Percentiles rank a stretch among this genome's conserved stretches.
phyloP scores from a whole-genome alignment of 2,329 filamentous ascomycete species.

The Exserohilum rostratum region DNA sequence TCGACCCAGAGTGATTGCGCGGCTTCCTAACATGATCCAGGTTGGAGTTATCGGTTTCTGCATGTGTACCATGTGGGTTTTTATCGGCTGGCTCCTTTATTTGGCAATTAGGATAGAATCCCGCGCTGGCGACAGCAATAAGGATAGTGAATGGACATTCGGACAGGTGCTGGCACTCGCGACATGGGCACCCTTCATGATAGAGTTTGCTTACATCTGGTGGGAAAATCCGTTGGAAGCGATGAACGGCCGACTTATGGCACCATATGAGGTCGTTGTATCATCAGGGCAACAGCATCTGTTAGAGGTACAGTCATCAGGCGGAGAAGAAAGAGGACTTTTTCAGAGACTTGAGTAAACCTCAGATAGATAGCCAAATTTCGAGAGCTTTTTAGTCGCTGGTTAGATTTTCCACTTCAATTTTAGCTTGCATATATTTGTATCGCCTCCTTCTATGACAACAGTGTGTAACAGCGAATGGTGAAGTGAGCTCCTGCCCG shows the following conservation, averaged over 20 bases:
- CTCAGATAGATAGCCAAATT: not conserved
- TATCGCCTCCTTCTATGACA: too few relatives aligned
- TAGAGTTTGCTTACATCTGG: not conserved
- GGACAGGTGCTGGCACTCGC: not conserved
- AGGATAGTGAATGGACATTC: not conserved
- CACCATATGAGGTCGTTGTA: not conserved
- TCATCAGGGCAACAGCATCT: not conserved
- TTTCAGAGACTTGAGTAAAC: not conserved
- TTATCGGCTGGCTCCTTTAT: not conserved
- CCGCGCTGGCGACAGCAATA: not conserved
- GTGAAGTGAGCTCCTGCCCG: too few relatives aligned
- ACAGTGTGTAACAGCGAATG: too few relatives aligned
- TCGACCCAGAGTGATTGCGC: not conserved
- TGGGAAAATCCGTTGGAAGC: not conserved
- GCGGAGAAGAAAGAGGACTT: not conserved
- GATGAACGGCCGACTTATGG: not conserved
- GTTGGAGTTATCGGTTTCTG: not conserved
- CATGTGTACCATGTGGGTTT: not conserved
- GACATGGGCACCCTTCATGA: slow-evolving; percentile 1
- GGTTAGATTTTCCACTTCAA: too few relatives aligned
- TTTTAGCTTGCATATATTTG: not conserved
- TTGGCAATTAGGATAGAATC: not conserved
- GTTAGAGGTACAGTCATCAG: not conserved
- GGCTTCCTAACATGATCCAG: not conserved
- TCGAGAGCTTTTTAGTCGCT: not conserved